These are phyloP conservation scores for Ogataea nonfermentans DNA, from an alignment of 805 yeast species.

Conservation along the genomic window DNA sequence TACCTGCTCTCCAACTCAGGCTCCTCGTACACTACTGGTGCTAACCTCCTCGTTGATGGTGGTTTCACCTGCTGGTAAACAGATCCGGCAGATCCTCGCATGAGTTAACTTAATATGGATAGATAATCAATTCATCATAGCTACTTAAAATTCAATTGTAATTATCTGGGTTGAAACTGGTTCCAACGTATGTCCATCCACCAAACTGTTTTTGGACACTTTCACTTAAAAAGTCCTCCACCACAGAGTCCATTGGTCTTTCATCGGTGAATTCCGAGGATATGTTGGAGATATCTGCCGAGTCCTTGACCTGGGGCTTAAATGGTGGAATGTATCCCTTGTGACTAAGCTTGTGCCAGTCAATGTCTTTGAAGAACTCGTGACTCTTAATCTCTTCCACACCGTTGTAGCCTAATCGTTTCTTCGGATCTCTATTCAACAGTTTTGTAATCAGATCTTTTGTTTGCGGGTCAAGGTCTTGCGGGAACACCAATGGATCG, in stretches of 20 bases:
- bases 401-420: constrained; percentile 75
- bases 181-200: constrained; percentile 95
- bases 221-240: constrained; percentile 86
- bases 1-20: constrained; percentile 72
- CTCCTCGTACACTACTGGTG: constrained; percentile 79
- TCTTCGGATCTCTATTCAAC: constrained; percentile 79
- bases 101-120: constrained; percentile 10
- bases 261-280: constrained; percentile 91
- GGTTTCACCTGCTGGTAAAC: constrained; percentile 80
- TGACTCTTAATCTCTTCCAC: constrained; percentile 83
- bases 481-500: constrained; percentile 87
- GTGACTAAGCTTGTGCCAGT: constrained; percentile 78
- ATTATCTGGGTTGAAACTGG: constrained; percentile 28
- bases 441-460: constrained; percentile 73
- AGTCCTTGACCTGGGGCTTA: constrained; percentile 84
- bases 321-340: constrained; percentile 95
- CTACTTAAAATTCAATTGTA: constrained; percentile 1
- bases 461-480: constrained; percentile 82
- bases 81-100: not conserved
- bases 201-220: constrained; percentile 98
- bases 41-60: constrained; percentile 80
- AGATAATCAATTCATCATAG: constrained; percentile 3
- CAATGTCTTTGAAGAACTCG: constrained; percentile 82
- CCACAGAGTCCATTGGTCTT: constrained; percentile 92
- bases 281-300: constrained; percentile 89